Evolutionary conservation across 139 green algal genomes (phyloP), one percentile per base, ranked within the genome.

Genomic region (Tetraselmis striata): DNA sequence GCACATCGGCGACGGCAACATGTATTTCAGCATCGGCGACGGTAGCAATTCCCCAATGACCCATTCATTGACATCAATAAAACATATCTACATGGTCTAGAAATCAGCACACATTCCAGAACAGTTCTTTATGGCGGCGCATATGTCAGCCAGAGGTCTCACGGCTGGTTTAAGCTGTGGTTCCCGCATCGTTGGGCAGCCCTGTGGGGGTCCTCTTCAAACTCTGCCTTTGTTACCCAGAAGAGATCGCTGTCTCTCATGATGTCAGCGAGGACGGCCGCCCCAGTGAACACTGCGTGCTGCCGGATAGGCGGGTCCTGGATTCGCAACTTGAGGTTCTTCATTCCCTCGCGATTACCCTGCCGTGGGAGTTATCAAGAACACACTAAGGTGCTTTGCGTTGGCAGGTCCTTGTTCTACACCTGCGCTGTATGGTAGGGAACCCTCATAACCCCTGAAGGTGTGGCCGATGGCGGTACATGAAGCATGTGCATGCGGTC

Each of bases 201-300:
- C 0, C 86, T 59, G 25, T 85, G 74, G 0, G 89, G 89, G 75
- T 93, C 84, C 83, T 96, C 92, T 31, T 89, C 78, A 75, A 90
- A 96, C 79, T 96, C 93, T 59, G 85, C 25, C 45, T 84, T 84
- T 11, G 79, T 89, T 2, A 96, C 88, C 93, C 93, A 97, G 76
- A 93, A 96, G 18, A 93, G 85, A n/a, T 82, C 32, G 31, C 90
- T 89, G 59, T 93, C 88, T 78, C 90, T 88, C 93, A 97, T 96
- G 80, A 97, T 94, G 79, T 95, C 91, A 27, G 93, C 94, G 77
- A 97, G 83, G 22, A 97, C 88, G 0, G 94, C 86, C 0, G 86
- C 94, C 0, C 94, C 94, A 26, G 90, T 67, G 80, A 95, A 97
- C 1, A 95, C 93, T 83, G 93, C 90, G 84, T 97, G 89, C 80